These are phyloP conservation scores for Cynanchum wilfordii DNA, from an alignment of 257 asterid species.

Conservation along the genomic window DNA sequence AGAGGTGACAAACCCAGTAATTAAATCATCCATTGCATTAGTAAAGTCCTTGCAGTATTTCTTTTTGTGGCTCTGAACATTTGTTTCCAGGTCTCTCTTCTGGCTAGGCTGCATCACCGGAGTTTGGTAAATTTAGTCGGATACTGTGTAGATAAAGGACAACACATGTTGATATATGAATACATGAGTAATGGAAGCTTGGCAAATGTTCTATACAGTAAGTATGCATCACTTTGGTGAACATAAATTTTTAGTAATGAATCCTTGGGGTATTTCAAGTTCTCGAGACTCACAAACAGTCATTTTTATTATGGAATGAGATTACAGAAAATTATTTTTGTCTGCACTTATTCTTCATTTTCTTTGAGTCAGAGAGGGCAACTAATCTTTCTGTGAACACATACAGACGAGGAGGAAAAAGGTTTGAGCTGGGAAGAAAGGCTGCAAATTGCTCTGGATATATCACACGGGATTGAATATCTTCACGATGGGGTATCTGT, in stretches of 20 bases:
- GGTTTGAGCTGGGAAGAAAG: conserved; percentile 87
- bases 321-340: neutral
- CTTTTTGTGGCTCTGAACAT: neutral
- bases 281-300: neutral
- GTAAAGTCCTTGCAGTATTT: neutral
- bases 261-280: neutral
- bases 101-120: conserved; percentile 90
- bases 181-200: conserved; percentile 97
- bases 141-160: conserved; percentile 91
- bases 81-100: conserved; percentile 76
- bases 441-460: conserved; percentile 80
- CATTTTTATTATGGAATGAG: neutral
- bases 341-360: neutral
- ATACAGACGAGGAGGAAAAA: conserved; percentile 52
- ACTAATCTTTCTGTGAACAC: conserved; percentile 10
- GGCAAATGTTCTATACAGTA: conserved; percentile 79
- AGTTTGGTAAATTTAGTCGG: conserved; percentile 96
- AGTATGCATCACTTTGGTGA: conserved; percentile 22
- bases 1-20: conserved; percentile 45
- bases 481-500: conserved; percentile 94
- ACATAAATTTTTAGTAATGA: neutral
- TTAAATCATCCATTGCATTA: neutral
- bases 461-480: conserved; percentile 92
- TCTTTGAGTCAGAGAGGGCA: conserved; percentile 1
- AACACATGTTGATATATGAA: conserved; percentile 79